Base-by-base conservation (phyloP, 495 filamentous ascomycete genomes). In the Trichocladium antarcticum region DNA sequence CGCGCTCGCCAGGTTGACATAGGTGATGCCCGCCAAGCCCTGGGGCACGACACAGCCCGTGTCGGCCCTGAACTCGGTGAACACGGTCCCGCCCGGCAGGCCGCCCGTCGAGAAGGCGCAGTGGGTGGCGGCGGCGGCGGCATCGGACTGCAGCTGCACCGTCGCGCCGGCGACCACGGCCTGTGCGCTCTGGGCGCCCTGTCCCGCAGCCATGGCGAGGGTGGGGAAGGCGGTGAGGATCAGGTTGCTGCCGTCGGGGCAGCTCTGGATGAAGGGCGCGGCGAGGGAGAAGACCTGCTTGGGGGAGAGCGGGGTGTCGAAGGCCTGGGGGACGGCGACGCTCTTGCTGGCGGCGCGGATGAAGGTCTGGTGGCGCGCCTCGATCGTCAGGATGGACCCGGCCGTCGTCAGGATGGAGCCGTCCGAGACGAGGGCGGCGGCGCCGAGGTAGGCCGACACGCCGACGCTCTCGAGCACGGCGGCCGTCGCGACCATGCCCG, bases 211-310 rank as follows among this genome's bases (percentile, higher is more conserved):
- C 57, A 81, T 68, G 39, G 68, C 61, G 34, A 82, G 70, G 14
- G 74, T 61, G 3, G 79, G 76, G 73, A 80, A 79, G 15, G 77
- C 64, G 6, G 61, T 68, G 29, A 82, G 62, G 51, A 71, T 68
- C n/a, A 82, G 68, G 59, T 75, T 73, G 56, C 69, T 72, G 43
- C 74, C 78, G 14, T 61, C 61, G 7, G 79, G 79, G 68, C 79
- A 83, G 35, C 68, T 72, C 39, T 55, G 48, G 64, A 83, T 81
- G 69, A 83, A 83, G 28, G 71, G 69, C n/a, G 77, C 73, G 46
- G 78, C 79, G 42, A 82, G 68, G 12, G 79, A 80, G 64, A 81
- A 81, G 58, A 83, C 70, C 39, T 72, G 70, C 50, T 72, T 70
- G 50, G 75, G 70, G 41, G 73, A 69, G 9, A 83, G 70, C 10